phyloP scores from a whole-genome alignment of 2,329 filamentous ascomycete species.

The Colletotrichum tanaceti region DNA sequence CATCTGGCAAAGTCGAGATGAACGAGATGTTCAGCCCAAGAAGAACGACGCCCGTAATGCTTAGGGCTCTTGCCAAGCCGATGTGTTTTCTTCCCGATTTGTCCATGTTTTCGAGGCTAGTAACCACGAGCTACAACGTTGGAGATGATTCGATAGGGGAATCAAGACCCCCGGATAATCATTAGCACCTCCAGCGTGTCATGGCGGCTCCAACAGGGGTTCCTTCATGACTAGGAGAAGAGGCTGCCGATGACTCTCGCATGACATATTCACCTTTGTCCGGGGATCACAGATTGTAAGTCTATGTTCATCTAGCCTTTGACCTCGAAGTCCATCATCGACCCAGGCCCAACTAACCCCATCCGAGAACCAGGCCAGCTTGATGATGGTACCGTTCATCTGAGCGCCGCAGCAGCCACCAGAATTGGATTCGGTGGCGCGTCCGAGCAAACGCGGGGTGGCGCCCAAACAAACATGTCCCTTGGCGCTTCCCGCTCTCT shows the following conservation, averaged over 20 bases:
- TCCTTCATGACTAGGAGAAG: too few species aligned
- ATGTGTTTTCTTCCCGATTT: background rate
- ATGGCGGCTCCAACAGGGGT: too few species aligned
- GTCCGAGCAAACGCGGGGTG: conserved; percentile 3
- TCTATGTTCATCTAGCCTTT: background rate
- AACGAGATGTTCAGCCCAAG: background rate
- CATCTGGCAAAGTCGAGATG: background rate
- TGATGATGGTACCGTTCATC: background rate
- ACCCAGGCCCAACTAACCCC: conserved; percentile 4
- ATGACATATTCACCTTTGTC: background rate
- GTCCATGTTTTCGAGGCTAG: too few species aligned
- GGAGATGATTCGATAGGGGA: too few species aligned
- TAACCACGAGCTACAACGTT: too few species aligned
- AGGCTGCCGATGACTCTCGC: too few species aligned
- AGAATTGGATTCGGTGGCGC: background rate
- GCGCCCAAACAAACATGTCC: background rate
- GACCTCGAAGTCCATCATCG: too few species aligned
- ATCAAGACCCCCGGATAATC: too few species aligned
- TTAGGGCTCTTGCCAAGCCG: too few species aligned
- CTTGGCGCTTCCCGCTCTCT: too few species aligned
- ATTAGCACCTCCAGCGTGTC: too few species aligned
- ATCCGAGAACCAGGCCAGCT: conserved; percentile 14
- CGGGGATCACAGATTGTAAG: too few species aligned
- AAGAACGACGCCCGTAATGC: background rate
- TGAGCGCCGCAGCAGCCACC: background rate